Evolutionary conservation across 2,329 filamentous ascomycete genomes (phyloP).

Genomic region (Stromatinia cepivora): DNA sequence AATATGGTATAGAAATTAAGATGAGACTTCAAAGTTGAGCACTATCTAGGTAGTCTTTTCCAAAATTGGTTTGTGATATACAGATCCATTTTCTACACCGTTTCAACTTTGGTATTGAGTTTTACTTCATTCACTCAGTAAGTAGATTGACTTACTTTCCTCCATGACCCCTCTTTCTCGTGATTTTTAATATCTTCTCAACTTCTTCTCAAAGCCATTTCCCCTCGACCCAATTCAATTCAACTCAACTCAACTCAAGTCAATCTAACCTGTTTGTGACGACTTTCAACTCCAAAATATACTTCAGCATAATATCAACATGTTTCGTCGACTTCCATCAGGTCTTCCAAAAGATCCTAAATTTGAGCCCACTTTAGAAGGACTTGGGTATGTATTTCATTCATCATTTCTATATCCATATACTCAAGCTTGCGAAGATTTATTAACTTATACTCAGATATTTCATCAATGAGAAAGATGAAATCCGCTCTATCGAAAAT

Average conservation of each 20-base stretch:
- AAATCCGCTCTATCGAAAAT: slow-evolving; percentile 69
- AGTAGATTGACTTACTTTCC: background rate
- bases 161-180: background rate
- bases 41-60: background rate
- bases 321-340: slow-evolving; percentile 74
- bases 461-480: slow-evolving; percentile 73
- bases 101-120: background rate
- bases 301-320: slow-evolving; percentile 41
- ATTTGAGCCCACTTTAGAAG: slow-evolving; percentile 64
- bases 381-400: slow-evolving; percentile 58
- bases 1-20: background rate
- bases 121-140: background rate
- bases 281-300: background rate
- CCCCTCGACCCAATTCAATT: background rate
- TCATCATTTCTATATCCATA: slow-evolving; percentile 42
- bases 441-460: slow-evolving; percentile 47
- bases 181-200: background rate
- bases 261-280: background rate
- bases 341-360: slow-evolving; percentile 69
- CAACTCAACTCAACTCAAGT: background rate
- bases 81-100: background rate
- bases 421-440: slow-evolving; percentile 21
- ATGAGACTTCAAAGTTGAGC: slow-evolving; percentile 2
- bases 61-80: background rate
- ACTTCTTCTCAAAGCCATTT: background rate